Base-by-base conservation (phyloP, 2,329 filamentous ascomycete genomes). In the Paramyrothecium roridum region DNA sequence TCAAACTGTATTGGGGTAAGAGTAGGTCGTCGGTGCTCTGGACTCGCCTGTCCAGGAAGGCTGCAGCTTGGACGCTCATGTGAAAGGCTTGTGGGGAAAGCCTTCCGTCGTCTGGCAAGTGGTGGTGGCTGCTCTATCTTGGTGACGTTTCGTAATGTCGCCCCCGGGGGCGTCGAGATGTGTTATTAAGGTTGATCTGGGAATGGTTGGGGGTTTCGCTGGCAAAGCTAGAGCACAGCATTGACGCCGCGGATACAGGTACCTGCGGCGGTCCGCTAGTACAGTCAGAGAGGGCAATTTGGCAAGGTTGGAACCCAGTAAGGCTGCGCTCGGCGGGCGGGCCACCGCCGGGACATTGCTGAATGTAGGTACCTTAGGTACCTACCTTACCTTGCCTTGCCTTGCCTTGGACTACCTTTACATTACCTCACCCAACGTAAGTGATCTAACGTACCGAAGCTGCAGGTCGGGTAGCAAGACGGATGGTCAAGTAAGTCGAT, bases 31-130 rank as follows among this genome's bases (percentile, higher is more conserved):
- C 49, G 19, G 37, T 50, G 33, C 45, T 52, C 34, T 52, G 55
- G 49, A 50, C 34, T 53, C 56, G 53, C 50, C 54, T 48, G 51
- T 48, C 37, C 43, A 52, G 52, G 40, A 57, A 12, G 30, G 37
- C 40, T 50, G 53, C 10, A 48, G 47, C 51, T 17, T 48, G 20
- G 49, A 55, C 49, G 53, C 58, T 54, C 53, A 53, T 51, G 48
- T 55, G 50, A 53, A 54, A 50, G 37, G 20, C 33, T 11, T 30
- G 47, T 45, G 55, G 13, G 50, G 52, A 33, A 16, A 22, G 20
- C 37, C 12, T 43, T 43, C 37, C 37, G 37, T 43, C 26, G 4
- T 43, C 37, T 19, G 37, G 37, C 37, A 43, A 43, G 13, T 17
- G 37, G 3, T 43, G 13, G 37, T 43, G 37, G 37, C 37, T 43